Evolutionary conservation across 768 basidiomycete genomes (phyloP).

Genomic region (Leucosporidium scottii): DNA sequence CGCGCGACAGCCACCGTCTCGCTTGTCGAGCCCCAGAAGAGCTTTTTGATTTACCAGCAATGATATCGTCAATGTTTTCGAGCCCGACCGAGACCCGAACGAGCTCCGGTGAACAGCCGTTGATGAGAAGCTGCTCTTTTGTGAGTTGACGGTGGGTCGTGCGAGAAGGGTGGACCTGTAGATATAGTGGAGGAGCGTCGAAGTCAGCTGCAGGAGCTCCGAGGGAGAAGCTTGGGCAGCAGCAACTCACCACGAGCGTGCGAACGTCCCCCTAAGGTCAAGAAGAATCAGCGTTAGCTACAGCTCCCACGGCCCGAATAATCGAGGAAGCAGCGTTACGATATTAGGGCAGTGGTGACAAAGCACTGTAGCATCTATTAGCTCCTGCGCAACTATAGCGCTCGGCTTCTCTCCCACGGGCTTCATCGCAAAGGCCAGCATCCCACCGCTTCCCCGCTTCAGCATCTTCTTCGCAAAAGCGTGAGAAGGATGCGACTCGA

Average conservation of each 20-base stretch:
- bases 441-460: slow-evolving; percentile 53
- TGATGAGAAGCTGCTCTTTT: slow-evolving; percentile 48
- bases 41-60: slow-evolving; percentile 34
- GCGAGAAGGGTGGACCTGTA: slow-evolving; percentile 52
- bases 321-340: too few relatives aligned
- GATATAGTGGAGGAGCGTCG: too few relatives aligned
- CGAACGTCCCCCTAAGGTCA: slow-evolving; percentile 50
- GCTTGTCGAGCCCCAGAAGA: neutral
- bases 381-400: slow-evolving; percentile 36
- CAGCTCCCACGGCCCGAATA: too few relatives aligned
- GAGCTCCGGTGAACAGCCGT: neutral
- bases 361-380: slow-evolving; percentile 52
- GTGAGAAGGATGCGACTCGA: slow-evolving; percentile 56
- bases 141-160: slow-evolving; percentile 68
- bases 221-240: too few relatives aligned
- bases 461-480: slow-evolving; percentile 46
- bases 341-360: slow-evolving; percentile 53
- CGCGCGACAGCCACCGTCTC: neutral
- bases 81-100: neutral
- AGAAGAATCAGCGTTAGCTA: too few relatives aligned
- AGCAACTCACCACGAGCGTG: slow-evolving; percentile 7
- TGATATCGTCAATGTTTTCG: slow-evolving; percentile 39
- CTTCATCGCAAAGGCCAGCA: slow-evolving; percentile 69
- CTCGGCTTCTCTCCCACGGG: slow-evolving; percentile 38
- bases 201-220: neutral